Base-by-base conservation (phyloP, 129 eudicot species). In the Chrysanthemum makinoi region DNA sequence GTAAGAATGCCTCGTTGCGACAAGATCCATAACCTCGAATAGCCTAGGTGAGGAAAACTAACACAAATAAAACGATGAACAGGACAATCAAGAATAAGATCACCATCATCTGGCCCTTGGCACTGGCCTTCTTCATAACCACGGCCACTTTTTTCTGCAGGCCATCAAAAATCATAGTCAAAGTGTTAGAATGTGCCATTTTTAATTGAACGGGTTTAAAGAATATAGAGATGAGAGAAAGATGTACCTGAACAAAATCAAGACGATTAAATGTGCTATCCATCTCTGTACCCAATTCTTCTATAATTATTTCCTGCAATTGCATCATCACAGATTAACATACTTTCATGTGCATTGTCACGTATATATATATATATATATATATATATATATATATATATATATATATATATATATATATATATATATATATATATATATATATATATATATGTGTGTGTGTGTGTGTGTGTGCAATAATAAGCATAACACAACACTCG, bases 21-120 rank as follows among this genome's bases (percentile, higher is more conserved):
- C 18, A 26, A 12, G 46, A 61, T 28, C 28, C 14, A 39, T n/a
- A 12, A 35, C 15, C 17, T 35, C 52, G 2, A 53, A 14, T 7
- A 57, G 62, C 47, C 85, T 83, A 92, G 73, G 96, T 91, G 73
- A 92, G 65, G 78, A 92, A 92, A 43, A 92, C 98, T 66, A 92
- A 82, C 55, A 89, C 93, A 63, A 92, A 92, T 20, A 92, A 76
- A 62, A 92, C 17, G 47, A 92, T 81, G 65, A 92, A 89, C 79
- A 92, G 75, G 68, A 65, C 85, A 24, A 92, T 60, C 75, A 92
- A 82, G 70, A 88, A 85, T 19, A 80, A 68, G 62, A 92, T 88
- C 96, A 92, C 89, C 96, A 89, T 92, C 48, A 88, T 43, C 51
- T 92, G 98, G 18, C 96, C 98, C 83, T 92, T 92, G 49, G 89